Conservation (phyloP, 1,139 yeast genomes). For the Maudiozyma humilis region DNA sequence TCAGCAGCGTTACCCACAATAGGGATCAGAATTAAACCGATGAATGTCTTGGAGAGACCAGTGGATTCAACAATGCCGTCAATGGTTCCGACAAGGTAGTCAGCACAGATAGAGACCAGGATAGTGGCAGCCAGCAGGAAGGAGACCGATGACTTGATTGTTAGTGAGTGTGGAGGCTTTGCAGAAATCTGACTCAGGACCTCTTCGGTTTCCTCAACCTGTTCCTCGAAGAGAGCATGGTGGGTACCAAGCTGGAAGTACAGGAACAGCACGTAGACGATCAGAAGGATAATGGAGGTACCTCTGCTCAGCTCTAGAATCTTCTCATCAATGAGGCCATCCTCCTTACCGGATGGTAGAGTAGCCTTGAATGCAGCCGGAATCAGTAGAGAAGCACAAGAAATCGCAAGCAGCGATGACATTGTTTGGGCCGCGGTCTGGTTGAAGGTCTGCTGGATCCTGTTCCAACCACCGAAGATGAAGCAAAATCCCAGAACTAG, state of each 20-base stretch:
- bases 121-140: slow-evolving; percentile 56
- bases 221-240: slow-evolving; percentile 47
- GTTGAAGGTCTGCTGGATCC: slow-evolving; percentile 81
- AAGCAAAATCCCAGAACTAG: slow-evolving; percentile 94
- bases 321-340: slow-evolving; percentile 35
- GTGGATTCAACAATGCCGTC: slow-evolving; percentile 77
- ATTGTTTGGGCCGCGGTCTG: slow-evolving; percentile 97
- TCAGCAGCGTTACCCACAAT: slow-evolving; percentile 98
- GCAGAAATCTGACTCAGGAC: slow-evolving; percentile 24
- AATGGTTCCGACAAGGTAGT: slow-evolving; percentile 83
- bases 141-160: slow-evolving; percentile 21
- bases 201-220: slow-evolving; percentile 34
- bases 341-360: slow-evolving; percentile 43
- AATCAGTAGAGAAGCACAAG: slow-evolving; percentile 76
- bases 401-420: slow-evolving; percentile 86
- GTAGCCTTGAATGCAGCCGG: slow-evolving; percentile 96
- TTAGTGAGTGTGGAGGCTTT: slow-evolving; percentile 18
- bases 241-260: slow-evolving; percentile 87
- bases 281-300: slow-evolving; percentile 67
- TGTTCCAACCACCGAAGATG: slow-evolving; percentile 81
- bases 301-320: slow-evolving; percentile 79
- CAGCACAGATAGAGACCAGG: slow-evolving; percentile 87
- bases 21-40: slow-evolving; percentile 87
- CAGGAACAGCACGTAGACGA: slow-evolving; percentile 72
- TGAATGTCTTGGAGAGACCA: slow-evolving; percentile 87